These are phyloP conservation scores for Myrica gale DNA, from an alignment of 306 rosid genomes.

Conservation along the genomic window DNA sequence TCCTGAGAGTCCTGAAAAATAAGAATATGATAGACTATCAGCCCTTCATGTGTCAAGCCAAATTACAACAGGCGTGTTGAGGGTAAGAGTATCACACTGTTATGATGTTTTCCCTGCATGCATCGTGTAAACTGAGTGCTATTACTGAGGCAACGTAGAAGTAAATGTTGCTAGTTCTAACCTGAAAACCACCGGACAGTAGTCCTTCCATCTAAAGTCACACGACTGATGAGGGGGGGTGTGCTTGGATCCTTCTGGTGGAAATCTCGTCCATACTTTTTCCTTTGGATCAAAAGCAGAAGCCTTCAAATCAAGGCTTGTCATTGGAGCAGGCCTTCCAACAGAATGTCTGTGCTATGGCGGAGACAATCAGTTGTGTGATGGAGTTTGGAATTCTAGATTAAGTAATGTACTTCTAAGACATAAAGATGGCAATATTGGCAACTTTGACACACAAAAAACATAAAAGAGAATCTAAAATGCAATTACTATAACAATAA, in stretches of 20 bases:
- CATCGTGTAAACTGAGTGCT: not conserved
- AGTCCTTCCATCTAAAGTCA: slow-evolving; percentile 95
- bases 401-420: not conserved
- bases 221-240: slow-evolving; percentile 92
- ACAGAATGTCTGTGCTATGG: slow-evolving; percentile 92
- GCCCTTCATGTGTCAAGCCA: slow-evolving; percentile 1
- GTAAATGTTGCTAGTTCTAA: slow-evolving; percentile 32
- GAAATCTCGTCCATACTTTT: slow-evolving; percentile 92
- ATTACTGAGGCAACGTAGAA: not conserved
- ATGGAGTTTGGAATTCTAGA: slow-evolving; percentile 32
- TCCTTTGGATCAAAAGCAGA: slow-evolving; percentile 94
- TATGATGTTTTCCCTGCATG: not conserved
- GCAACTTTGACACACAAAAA: not conserved
- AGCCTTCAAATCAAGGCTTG: slow-evolving; percentile 76
- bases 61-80: not conserved
- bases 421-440: not conserved
- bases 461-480: not conserved
- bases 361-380: slow-evolving; percentile 45
- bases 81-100: not conserved
- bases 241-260: slow-evolving; percentile 92
- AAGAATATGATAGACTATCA: slow-evolving; percentile 29
- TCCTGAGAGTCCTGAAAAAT: slow-evolving; percentile 80
- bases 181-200: slow-evolving; percentile 97
- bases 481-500: not conserved
- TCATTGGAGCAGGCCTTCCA: slow-evolving; percentile 94